Base-by-base conservation (phyloP, 345 rosid species). In the Orychophragmus violaceus region DNA sequence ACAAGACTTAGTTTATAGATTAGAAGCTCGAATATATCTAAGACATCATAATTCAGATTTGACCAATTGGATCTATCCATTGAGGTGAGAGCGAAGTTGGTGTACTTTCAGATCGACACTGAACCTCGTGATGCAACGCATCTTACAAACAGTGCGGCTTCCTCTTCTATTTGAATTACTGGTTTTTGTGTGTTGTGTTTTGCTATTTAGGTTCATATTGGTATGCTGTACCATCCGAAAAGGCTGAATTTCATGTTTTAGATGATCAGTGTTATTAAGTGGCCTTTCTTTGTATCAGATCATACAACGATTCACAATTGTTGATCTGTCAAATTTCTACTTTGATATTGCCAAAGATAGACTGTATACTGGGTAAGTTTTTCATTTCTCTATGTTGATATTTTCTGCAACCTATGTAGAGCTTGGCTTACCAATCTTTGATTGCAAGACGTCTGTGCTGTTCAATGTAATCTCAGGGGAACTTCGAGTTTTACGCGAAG, bases 291-390 rank as follows among this genome's bases (percentile, higher is more conserved):
- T 70, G 36, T 77, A 79, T 66, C 91, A 90, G 98, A 82, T 81
- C 73, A 76, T 89, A 42, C 98, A 89, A 61, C 85, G 94, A 55
- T 87, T 89, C 76, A 88, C 86, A 22, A 82, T 87, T 76, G 91
- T 89, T 62, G 98, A 93, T 74, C 80, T 89, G 35, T 93, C 98
- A 46, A 93, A 87, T 79, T 93, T 92, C 83, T 93, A 93, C 71
- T 93, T 93, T 24, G 98, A 93, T 72, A 82, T 89, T 63, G 96
- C 97, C 56, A 93, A 89, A 81, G 98, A 93, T 82, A 88, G 97
- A 62, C 94, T 93, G 23, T 89, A 93, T 75, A 93, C 89, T 24
- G 97, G 97, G 98, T 93, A 89, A 84, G 64, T 46, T 72, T 79
- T 25, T 19, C 30, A 41, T 55, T 25, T 68, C n/a, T 53, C 24